Evolutionary conservation across 768 basidiomycete genomes (phyloP).

Genomic region (Serendipita sp.): DNA sequence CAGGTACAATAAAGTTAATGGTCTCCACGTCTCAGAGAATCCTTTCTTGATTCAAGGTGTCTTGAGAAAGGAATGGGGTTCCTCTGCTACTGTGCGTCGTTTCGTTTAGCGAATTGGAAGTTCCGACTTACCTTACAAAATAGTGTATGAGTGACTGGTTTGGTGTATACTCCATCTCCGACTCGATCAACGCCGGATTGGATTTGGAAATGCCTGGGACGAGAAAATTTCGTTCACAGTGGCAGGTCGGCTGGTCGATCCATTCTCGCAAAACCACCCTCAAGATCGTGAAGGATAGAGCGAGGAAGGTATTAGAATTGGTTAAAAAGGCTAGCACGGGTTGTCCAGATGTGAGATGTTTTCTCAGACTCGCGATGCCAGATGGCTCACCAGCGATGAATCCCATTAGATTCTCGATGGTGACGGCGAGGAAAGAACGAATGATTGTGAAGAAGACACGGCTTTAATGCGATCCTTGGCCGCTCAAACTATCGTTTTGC

Average conservation of each 20-base stretch:
- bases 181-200: constrained; percentile 42
- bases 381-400: neutral
- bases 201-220: constrained; percentile 53
- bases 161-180: constrained; percentile 30
- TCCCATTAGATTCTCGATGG: constrained; percentile 21
- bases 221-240: constrained; percentile 27
- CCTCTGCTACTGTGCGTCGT: constrained; percentile 30
- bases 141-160: constrained; percentile 18
- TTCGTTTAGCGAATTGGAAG: too few species aligned
- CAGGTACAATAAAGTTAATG: constrained; percentile 43
- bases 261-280: constrained; percentile 45
- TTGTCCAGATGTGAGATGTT: constrained; percentile 51
- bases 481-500: constrained; percentile 52
- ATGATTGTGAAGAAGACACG: constrained; percentile 14
- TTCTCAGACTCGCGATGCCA: neutral
- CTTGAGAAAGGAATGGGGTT: constrained; percentile 51
- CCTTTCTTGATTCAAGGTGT: constrained; percentile 34
- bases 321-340: constrained; percentile 50
- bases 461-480: constrained; percentile 52
- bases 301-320: constrained; percentile 42
- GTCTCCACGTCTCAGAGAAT: constrained; percentile 42
- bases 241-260: constrained; percentile 12
- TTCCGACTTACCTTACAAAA: neutral
- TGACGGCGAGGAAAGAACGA: constrained; percentile 39
- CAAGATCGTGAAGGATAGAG: constrained; percentile 52